Percentiles rank a stretch among this genome's conserved stretches.
Conservation (phyloP, 2,329 filamentous ascomycete genomes). For the Teratosphaeria gauchensis region DNA sequence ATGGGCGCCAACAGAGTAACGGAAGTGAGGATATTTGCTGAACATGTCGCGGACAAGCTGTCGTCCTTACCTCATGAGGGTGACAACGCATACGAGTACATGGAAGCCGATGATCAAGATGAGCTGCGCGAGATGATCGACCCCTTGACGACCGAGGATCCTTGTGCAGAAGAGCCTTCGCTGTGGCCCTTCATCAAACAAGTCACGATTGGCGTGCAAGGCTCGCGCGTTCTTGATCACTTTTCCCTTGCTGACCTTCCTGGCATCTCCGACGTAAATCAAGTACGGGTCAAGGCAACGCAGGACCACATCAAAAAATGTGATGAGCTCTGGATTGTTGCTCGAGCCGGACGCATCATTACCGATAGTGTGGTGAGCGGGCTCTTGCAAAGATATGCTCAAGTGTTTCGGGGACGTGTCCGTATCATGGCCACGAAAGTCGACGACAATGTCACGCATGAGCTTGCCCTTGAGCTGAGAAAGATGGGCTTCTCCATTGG, state of each 20-base stretch:
- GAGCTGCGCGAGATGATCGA: constrained; percentile 9
- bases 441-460: no score
- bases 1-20: no score
- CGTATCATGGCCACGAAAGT: no score
- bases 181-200: constrained; percentile 18
- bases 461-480: no score
- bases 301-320: constrained; percentile 11
- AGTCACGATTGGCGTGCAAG: constrained; percentile 11
- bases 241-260: constrained; percentile 18
- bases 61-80: no score
- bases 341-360: constrained; percentile 8
- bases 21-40: no score
- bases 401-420: no score
- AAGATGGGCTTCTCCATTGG: background rate
- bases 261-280: constrained; percentile 17
- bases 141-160: constrained; percentile 5
- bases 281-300: constrained; percentile 9
- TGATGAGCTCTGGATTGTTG: constrained; percentile 16
- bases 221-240: constrained; percentile 10
- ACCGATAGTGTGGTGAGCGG: background rate
- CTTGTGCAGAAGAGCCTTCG: constrained; percentile 3
- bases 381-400: no score
- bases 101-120: constrained; percentile 6
- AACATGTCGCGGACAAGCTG: no score
- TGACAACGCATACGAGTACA: constrained; percentile 3